A percentile compares a stretch with the other conserved stretches of the same genome.
phyloP scores from a whole-genome alignment of 2,329 filamentous ascomycete genomes.

The Microcyclospora tardicrescens region DNA sequence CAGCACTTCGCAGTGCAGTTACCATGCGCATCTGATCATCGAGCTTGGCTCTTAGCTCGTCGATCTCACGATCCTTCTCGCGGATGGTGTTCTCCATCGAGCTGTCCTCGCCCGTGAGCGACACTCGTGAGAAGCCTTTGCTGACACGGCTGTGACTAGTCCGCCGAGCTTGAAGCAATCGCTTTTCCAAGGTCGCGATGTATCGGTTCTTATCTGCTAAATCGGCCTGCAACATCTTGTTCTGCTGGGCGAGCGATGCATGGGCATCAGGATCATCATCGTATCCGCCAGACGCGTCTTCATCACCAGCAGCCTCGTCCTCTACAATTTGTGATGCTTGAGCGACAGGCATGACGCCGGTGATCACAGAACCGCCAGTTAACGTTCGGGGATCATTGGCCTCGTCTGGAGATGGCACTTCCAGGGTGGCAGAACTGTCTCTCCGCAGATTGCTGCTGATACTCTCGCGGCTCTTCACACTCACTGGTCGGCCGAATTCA shows the following conservation, averaged over 20 bases:
- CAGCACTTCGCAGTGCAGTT: constrained; percentile 68
- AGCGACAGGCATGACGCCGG: constrained; percentile 18
- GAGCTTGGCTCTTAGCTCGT: constrained; percentile 72
- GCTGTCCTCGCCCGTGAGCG: constrained; percentile 47
- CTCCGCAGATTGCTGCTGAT: constrained; percentile 10
- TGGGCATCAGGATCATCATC: constrained; percentile 62
- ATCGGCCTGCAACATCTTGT: constrained; percentile 85
- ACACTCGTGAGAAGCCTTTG: constrained; percentile 46
- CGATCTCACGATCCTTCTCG: constrained; percentile 88
- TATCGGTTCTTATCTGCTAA: constrained; percentile 95
- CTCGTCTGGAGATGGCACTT: constrained; percentile 22
- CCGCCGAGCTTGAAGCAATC: constrained; percentile 75
- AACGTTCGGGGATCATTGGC: constrained; percentile 12
- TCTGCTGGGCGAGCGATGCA: constrained; percentile 71
- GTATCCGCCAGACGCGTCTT: constrained; percentile 45
- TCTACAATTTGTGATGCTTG: constrained; percentile 17
- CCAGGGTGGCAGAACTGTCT: constrained; percentile 26
- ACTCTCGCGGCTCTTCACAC: constrained; percentile 18
- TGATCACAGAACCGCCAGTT: constrained; percentile 19
- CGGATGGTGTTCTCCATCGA: constrained; percentile 59
- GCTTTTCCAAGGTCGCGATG: constrained; percentile 84
- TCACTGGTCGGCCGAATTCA: constrained; percentile 20
- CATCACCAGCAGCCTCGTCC: constrained; percentile 27
- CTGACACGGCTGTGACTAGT: constrained; percentile 84
- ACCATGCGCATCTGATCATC: constrained; percentile 96